phyloP scores from a whole-genome alignment of 352 stramenopile species.

The Halophytophthora batemanensis region DNA sequence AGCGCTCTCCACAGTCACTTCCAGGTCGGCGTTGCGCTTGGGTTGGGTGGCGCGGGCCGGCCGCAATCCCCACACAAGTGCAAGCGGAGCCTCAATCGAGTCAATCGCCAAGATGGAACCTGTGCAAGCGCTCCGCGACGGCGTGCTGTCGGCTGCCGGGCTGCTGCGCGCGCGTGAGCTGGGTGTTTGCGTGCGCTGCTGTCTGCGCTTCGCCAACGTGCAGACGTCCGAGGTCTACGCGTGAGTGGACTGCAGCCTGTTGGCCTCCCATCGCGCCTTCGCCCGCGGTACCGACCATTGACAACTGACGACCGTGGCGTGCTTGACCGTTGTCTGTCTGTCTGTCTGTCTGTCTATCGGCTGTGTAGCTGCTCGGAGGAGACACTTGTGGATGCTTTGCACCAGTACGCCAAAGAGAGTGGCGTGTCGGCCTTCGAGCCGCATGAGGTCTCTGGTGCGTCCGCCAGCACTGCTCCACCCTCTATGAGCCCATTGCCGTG shows the following conservation, averaged over 20 bases:
- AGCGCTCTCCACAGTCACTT: too few relatives aligned
- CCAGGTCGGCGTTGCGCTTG: too few relatives aligned
- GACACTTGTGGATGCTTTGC: slow-evolving; percentile 22
- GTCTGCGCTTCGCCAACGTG: slow-evolving; percentile 55
- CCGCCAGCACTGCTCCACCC: background rate
- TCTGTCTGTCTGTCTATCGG: background rate
- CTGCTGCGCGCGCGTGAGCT: slow-evolving; percentile 13
- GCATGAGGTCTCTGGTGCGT: slow-evolving; percentile 19
- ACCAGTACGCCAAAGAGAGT: slow-evolving; percentile 19
- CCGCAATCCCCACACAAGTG: too few relatives aligned
- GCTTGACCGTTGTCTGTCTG: slow-evolving; percentile 2
- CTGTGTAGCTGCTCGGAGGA: slow-evolving; percentile 26
- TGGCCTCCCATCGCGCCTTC: background rate
- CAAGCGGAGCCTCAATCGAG: too few relatives aligned
- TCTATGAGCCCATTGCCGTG: background rate
- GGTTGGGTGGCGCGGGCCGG: too few relatives aligned
- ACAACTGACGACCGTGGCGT: background rate
- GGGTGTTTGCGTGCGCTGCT: slow-evolving; percentile 65
- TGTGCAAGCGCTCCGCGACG: slow-evolving; percentile 11
- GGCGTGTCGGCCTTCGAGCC: slow-evolving; percentile 13
- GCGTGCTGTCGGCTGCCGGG: slow-evolving; percentile 29
- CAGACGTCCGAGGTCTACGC: slow-evolving; percentile 45
- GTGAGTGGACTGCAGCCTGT: slow-evolving; percentile 24
- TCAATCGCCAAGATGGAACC: slow-evolving; percentile 21
- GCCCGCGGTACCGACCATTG: too few relatives aligned